Evolutionary conservation across 495 filamentous ascomycete genomes (phyloP), one percentile per base, ranked within the genome.

Genomic region (Ramalina peruviana): DNA sequence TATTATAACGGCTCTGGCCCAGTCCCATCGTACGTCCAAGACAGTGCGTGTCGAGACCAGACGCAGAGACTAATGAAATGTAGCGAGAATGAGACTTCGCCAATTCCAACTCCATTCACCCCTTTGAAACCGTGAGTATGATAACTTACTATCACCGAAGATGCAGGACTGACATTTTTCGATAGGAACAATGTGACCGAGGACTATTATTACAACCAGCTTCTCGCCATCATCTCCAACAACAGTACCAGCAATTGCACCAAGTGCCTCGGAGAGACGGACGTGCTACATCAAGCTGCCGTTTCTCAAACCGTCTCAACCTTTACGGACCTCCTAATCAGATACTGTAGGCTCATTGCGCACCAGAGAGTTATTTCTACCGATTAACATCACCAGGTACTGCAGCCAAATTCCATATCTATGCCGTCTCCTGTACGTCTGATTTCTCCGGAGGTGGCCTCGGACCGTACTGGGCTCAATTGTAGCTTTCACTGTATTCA

Each of bases 221-320:
- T 61, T 17, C 37, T 51, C 12, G 58, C 56, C 12, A 61, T 61
- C 19, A 26, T 52, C 21, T 45, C 53, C 3, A 53, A 47, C 19
- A 50, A 42, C 15, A 36, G 43, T 40, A 46, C 43, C 20, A 49
- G 48, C 23, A 54, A 47, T 2, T 61, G 58, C 27, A 37, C 47
- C 27, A 59, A 59, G 16, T 61, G 56, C 43, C 36, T 53, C 15
- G 46, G 56, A 1, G 41, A 43, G 41, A 53, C 54, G 5, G 54
- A 54, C 6, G 48, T 59, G 12, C 43, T 61, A 43, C 58, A 59
- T 42, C 47, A 56, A 26, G 58, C 58, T n/a, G 51, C 58, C 15
- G 20, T 58, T 9, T 48, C 53, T 1, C 51, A 59, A 17, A 43
- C 53, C 11, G 56, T 56, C 1, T 53, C 50, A 4, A 50, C 43